Base-by-base conservation (phyloP, 75 land plant species). In the Ceratopteris richardii region DNA sequence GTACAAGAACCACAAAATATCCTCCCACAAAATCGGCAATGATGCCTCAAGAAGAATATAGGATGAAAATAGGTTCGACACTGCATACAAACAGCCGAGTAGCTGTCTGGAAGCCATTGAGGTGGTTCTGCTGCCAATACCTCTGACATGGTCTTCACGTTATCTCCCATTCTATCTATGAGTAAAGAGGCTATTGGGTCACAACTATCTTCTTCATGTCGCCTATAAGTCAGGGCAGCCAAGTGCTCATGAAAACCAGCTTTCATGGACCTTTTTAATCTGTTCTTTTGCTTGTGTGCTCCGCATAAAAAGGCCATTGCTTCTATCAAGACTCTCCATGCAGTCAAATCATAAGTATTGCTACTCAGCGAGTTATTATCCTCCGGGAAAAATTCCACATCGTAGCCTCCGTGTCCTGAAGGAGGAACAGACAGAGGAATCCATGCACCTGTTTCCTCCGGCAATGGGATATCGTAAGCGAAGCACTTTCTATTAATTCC, bases 11-110 rank as follows among this genome's bases (percentile, higher is more conserved):
- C 56, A 54, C 99, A 95, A 58, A 90, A 95, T 54, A 95, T 66
- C 44, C 88, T 84, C 51, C 99, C 99, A 79, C 97, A 95, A 51
- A 84, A 95, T n/a, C 97, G 77, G 63, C 99, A 95, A 57, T 95
- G 97, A 58, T 95, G 99, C 39, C 99, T 69, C 1, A 89, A 75
- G 72, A 92, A 82, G 66, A 85, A 82, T 29, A 95, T 77, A 10
- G 99, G 99, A 62, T 95, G 88, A 62, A 95, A 90, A 7, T 70
- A 70, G 24, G 80, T 72, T 42, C 58, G 67, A 73, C 99, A 95
- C 4, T 87, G 71, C 99, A 95, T 95, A 70, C 99, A 95, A 20
- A 86, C 64, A 61, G 74, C 73, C 29, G 97, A 77, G 52, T 82
- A 52, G 66, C 99, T 95, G 54, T 90, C 97, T 44, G 99, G 72